These are phyloP conservation scores for Silene vulgaris DNA, from an alignment of 179 eudicot species.

Conservation along the genomic window DNA sequence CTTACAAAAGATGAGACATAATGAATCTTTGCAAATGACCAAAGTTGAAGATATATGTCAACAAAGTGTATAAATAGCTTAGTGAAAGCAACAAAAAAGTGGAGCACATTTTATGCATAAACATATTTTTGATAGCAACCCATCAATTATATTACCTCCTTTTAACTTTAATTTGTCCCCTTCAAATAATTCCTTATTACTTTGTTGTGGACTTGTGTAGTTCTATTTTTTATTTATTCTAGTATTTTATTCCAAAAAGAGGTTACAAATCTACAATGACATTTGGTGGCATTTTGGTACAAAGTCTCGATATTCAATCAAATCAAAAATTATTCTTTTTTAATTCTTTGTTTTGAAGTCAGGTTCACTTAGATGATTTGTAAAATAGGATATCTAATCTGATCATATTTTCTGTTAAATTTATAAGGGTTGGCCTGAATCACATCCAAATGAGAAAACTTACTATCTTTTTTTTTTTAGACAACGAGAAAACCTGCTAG, in stretches of 20 bases:
- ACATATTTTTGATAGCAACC: slow-evolving; percentile 33
- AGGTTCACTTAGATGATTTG: too few species aligned
- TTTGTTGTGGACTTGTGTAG: slow-evolving; percentile 4
- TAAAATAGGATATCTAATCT: too few species aligned
- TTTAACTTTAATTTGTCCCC: slow-evolving; percentile 18
- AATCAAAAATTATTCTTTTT: too few species aligned
- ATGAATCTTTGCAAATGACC: slow-evolving; percentile 52
- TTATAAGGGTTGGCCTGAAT: too few species aligned
- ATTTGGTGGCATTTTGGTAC: slow-evolving; percentile 9
- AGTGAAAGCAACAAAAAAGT: too few species aligned
- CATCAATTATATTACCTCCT: slow-evolving; percentile 23
- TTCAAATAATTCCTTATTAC: slow-evolving; percentile 19
- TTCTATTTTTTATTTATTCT: slow-evolving; percentile 13
- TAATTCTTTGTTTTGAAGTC: too few species aligned
- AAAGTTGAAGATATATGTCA: slow-evolving; percentile 23
- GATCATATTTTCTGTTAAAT: too few species aligned
- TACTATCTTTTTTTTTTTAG: too few species aligned
- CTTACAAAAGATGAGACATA: slow-evolving; percentile 34
- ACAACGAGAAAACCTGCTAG: too few species aligned
- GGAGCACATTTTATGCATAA: slow-evolving; percentile 12
- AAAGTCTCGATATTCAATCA: too few species aligned
- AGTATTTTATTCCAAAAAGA: slow-evolving; percentile 22
- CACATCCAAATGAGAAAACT: too few species aligned
- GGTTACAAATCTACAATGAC: slow-evolving; percentile 23
- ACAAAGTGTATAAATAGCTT: background rate